Evolutionary conservation across 495 filamentous ascomycete genomes (phyloP), one percentile per base, ranked within the genome.

Genomic region (Cercophora scortea): DNA sequence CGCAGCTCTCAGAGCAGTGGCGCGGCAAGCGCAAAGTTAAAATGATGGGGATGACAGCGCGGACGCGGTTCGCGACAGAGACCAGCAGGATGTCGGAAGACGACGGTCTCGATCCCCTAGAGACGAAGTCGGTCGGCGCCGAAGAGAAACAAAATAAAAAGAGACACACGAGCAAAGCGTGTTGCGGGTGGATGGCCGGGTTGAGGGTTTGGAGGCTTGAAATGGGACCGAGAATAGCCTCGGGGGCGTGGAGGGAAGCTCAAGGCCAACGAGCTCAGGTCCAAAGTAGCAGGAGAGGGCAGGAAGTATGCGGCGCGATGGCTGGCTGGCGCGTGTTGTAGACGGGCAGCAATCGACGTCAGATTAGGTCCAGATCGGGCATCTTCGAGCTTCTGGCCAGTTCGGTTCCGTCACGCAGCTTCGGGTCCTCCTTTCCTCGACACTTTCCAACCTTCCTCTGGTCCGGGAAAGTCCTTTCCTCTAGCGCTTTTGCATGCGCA

Each of bases 11-110:
- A 46, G 50, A 51, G 47, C 53, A 47, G 44, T 56, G 50, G 53
- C 42, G 50, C 53, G 25, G 16, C 50, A 60, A 56, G 57, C 57
- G 57, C 57, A 51, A 60, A 56, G 53, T 54, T 47, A 56, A 60
- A 51, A 42, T 33, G 44, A 46, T 12, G 42, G 45, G 50, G 47
- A n/a, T 53, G 41, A 48, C 42, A 45, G 33, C 18, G 42, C n/a
- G 32, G 25, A n/a, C 10, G 32, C 35, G 42, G 42, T 36, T 35
- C 38, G 50, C 45, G 47, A 58, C 36, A 40, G 41, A 25, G 16
- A 40, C 34, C 54, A 34, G 43, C 39, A 42, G 16, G 16, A 42
- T 32, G 42, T 57, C 36, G 32, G 16, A 19, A 36, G 45, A 36
- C 12, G 15, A 15, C 34, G 47, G 33, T 35, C 17, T 12, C 41